Evolutionary conservation across 2,329 filamentous ascomycete species (phyloP), one percentile per base, ranked within the genome.

Genomic region (Aspergillus sp.): DNA sequence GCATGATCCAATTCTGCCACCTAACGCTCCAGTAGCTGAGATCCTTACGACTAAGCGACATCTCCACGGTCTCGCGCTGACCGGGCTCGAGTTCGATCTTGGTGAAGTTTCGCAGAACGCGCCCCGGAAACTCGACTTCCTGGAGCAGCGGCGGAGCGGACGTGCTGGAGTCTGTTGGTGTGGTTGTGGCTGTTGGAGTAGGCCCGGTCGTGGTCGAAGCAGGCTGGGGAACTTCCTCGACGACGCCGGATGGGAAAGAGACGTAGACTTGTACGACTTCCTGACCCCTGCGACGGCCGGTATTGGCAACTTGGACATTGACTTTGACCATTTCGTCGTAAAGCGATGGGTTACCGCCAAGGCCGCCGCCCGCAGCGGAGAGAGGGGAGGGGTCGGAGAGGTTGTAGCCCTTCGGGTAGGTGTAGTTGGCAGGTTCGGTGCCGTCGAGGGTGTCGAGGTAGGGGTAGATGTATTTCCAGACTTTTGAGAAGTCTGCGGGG

Each of bases 401-500:
- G 56, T 75, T 69, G 67, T 80, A 87, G 23, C 76, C 82, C 2
- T 71, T 71, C 1, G 77, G 83, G 57, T 79, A 84, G 20, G 64
- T 68, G 53, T 74, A 77, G 35, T 55, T 59, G 7, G 59, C 71
- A 7, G 64, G 64, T 51, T 70, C 64, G 17, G 77, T 71, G 5
- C 77, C 75, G 12, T 78, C 72, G 7, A 73, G 60, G 0, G 68
- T 73, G 6, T 74, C 64, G 20, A 88, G 73, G 64, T 87, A 90
- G 0, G 86, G 85, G 61, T 90, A 90, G 47, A 90, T 78, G 64
- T 85, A 88, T 58, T 85, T 86, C 46, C 78, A 72, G 0, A 90
- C 68, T 43, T 73, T 76, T n/a, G 75, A 73, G 60, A 88, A 80
- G 4, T 70, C 76, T 0, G 67, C 46, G 0, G 86, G 86, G 60